Evolutionary conservation across 306 rosid genomes (phyloP).

Genomic region (Cucumis hystrix): DNA sequence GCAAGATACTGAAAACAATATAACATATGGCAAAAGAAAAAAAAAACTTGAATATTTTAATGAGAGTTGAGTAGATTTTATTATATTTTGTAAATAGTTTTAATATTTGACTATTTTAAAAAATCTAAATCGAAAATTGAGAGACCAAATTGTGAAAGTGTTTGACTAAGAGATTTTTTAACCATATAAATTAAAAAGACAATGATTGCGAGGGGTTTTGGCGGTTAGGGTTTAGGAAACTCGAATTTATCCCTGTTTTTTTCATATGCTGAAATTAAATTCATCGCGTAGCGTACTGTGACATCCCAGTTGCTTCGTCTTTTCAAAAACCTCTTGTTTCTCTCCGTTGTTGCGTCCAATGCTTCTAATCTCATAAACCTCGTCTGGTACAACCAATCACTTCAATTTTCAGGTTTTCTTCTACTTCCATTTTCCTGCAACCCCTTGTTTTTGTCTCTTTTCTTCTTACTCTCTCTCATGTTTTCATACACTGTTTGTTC

Average conservation of each 20-base stretch:
- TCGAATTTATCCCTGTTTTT: neutral
- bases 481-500: neutral
- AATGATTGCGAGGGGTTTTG: conserved; percentile 20
- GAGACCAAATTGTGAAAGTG: no score
- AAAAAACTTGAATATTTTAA: no score
- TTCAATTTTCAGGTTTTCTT: neutral
- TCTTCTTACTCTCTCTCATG: neutral
- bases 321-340: neutral
- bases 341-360: neutral
- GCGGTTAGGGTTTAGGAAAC: conserved; percentile 38
- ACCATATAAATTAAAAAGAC: neutral
- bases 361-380: neutral
- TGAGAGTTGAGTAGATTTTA: no score
- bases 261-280: neutral
- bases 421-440: neutral
- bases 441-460: neutral
- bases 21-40: no score
- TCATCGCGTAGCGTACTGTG: neutral
- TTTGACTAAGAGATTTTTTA: no score
- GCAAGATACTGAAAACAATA: no score
- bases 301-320: neutral
- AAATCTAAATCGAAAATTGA: no score
- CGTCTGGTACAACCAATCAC: neutral
- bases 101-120: no score
- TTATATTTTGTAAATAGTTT: no score